A percentile compares a stretch with the other conserved stretches of the same genome.
These are phyloP conservation scores for Danielia reshetovae DNA, from an alignment of 805 yeast species.

Conservation along the genomic window DNA sequence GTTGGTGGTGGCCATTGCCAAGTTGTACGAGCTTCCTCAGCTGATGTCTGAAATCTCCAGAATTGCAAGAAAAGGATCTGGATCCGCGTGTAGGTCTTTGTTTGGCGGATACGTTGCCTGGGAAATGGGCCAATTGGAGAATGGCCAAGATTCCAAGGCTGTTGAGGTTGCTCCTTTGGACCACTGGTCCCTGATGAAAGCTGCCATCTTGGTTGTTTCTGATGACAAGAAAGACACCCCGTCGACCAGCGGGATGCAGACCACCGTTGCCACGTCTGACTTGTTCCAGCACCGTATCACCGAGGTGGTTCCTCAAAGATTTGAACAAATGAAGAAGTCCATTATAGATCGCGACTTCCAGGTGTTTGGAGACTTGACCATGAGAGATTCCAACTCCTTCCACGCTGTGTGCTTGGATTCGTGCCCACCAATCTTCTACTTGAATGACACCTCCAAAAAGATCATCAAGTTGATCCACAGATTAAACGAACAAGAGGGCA, in stretches of 20 bases:
- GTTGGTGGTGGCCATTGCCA: slow-evolving; percentile 82
- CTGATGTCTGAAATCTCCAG: slow-evolving; percentile 80
- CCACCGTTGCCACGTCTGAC: slow-evolving; percentile 85
- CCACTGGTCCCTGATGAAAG: slow-evolving; percentile 91
- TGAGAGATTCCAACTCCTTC: slow-evolving; percentile 95
- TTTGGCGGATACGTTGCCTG: slow-evolving; percentile 98
- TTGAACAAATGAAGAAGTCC: slow-evolving; percentile 73
- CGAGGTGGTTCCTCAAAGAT: slow-evolving; percentile 84
- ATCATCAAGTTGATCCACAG: slow-evolving; percentile 42
- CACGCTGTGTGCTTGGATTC: slow-evolving; percentile 98
- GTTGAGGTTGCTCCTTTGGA: slow-evolving; percentile 79
- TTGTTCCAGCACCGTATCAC: slow-evolving; percentile 75
- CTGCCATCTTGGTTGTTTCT: slow-evolving; percentile 87
- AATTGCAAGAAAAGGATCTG: slow-evolving; percentile 97
- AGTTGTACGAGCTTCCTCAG: slow-evolving; percentile 80
- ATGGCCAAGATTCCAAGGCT: slow-evolving; percentile 94
- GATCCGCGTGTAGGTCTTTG: slow-evolving; percentile 95
- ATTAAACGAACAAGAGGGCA: slow-evolving; percentile 65
- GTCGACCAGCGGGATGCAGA: slow-evolving; percentile 94
- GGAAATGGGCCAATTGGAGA: slow-evolving; percentile 81
- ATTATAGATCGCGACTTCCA: slow-evolving; percentile 73
- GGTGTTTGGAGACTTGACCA: slow-evolving; percentile 82
- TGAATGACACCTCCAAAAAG: slow-evolving; percentile 19
- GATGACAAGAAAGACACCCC: slow-evolving; percentile 94
- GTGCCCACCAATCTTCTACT: slow-evolving; percentile 80